Conservation (phyloP, 2,329 filamentous ascomycete genomes). For the Aureobasidium sp. region DNA sequence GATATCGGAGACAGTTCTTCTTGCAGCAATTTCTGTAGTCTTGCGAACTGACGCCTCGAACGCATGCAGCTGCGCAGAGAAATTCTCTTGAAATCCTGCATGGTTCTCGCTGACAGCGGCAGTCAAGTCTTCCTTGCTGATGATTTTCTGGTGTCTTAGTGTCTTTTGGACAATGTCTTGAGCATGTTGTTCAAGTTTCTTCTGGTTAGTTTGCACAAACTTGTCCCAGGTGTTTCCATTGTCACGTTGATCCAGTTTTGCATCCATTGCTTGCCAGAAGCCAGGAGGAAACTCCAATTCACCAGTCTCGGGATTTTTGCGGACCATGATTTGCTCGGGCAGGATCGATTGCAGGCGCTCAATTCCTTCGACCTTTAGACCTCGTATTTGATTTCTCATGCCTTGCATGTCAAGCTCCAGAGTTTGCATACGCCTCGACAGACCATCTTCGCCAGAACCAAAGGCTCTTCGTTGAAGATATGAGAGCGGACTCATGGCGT, state of each 20-base stretch:
- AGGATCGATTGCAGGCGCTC: slow-evolving; percentile 40
- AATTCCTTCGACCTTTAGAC: slow-evolving; percentile 15
- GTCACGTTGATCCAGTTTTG: slow-evolving; percentile 42
- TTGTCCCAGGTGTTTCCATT: slow-evolving; percentile 26
- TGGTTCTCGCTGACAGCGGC: slow-evolving; percentile 15
- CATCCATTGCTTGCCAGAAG: slow-evolving; percentile 58
- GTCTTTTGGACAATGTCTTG: slow-evolving; percentile 15
- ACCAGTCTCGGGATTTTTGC: slow-evolving; percentile 43
- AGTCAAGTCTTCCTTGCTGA: slow-evolving; percentile 18
- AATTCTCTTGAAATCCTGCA: slow-evolving; percentile 12
- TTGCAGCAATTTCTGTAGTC: background rate
- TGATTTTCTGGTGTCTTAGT: slow-evolving; percentile 15
- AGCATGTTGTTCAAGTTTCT: slow-evolving; percentile 30
- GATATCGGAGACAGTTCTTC: slow-evolving; percentile 5
- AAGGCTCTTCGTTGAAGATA: background rate
- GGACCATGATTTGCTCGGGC: slow-evolving; percentile 50
- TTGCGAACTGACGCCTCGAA: slow-evolving; percentile 13
- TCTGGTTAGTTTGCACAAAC: slow-evolving; percentile 29
- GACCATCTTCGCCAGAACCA: background rate
- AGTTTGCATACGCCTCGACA: background rate
- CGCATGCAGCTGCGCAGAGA: slow-evolving; percentile 13
- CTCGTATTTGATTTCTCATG: slow-evolving; percentile 1
- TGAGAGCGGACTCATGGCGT: background rate
- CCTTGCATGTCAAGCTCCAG: slow-evolving; percentile 5
- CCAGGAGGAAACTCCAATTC: slow-evolving; percentile 48